Base-by-base conservation (phyloP, 192 early-diverging fungal genomes). In the Phycomyces nitens region DNA sequence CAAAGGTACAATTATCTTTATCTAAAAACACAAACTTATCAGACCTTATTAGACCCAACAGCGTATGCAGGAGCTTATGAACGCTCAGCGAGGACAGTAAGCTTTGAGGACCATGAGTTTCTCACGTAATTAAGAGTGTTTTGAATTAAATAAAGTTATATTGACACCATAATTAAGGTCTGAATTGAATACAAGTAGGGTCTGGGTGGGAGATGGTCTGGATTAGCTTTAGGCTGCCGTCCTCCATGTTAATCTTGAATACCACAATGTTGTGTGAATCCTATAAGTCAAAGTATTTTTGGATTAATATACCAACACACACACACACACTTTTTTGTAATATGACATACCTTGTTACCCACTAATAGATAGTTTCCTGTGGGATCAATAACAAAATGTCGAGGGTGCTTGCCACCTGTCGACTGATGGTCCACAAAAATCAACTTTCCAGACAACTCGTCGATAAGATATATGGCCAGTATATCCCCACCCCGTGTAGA, bases 401-500 rank as follows among this genome's bases (percentile, higher is more conserved):
- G 61, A 27, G 73, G 73, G 52, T 69, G 68, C 12, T 62, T 51
- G 12, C 73, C 73, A 24, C 54, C 54, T 1, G 68, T 53, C 8
- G 26, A 3, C 5, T 60, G 58, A 58, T 70, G 20, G 1, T 42
- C 64, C 2, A 75, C 39, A n/a, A 67, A 50, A 14, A 20, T 50
- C 20, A 75, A 54, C 38, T 70, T 69, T 24, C 73, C 73, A 15
- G 58, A 65, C 21, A 43, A 34, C 20, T 65, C 57, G 26, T 75
- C 60, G 16, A 70, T 70, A 12, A 39, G 23, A 53, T 63, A 75
- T 1, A 71, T 59, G 24, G 60, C 38, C 2, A 75, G 58, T 14
- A 60, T 51, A 39, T 75, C 73, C 26, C 70, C 49, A 15, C 73
- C 73, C 21, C 73, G 73, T 42, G 64, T 55, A n/a, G 73, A 67